Base-by-base conservation (phyloP, 208 protist genomes). In the Crithidia thermophila region DNA sequence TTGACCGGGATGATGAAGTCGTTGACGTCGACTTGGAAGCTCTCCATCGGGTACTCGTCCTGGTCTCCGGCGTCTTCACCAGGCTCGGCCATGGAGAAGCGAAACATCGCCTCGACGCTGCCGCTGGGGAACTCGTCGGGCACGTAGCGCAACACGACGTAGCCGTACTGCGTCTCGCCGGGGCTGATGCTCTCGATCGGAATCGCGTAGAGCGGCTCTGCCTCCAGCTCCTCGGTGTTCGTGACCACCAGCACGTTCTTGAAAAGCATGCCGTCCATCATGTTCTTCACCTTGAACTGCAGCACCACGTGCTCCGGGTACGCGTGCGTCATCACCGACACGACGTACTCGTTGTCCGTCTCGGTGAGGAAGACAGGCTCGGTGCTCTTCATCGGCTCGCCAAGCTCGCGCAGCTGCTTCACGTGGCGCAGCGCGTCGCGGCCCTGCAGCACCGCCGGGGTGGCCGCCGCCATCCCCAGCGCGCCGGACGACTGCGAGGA, bases 291-390 rank as follows among this genome's bases (percentile, higher is more conserved):
- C 65, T 74, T 74, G 82, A 98, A 99, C 81, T 98, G 97, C 47
- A 99, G 75, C 13, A 99, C 87, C 55, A 99, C 57, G 78, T 99
- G 88, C 3, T 57, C 45, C 8, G 79, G 60, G 81, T 95, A 99
- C 11, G 92, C 33, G 72, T 99, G 97, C 80, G 98, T 99, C 67
- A 98, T 85, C 63, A 90, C 97, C n/a, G 82, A 81, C 30, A 99
- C 98, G 9, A 98, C 94, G 80, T 99, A 99, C 80, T 99, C 98
- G 50, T 91, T 97, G 76, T 99, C 98, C 0, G 84, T 40, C 69
- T 99, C 98, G 10, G 98, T 99, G 10, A 99, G 79, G 23, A 82
- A 68, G 18, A 90, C 23, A 30, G 82, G 76, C 57, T 94, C 85
- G 1, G 34, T 49, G 30, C 81, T 96, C 45, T 82, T 82, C 31